Evolutionary conservation across 1,284 basidiomycete species (phyloP), one percentile per base, ranked within the genome.

Genomic region (Psilocybe mexicana): DNA sequence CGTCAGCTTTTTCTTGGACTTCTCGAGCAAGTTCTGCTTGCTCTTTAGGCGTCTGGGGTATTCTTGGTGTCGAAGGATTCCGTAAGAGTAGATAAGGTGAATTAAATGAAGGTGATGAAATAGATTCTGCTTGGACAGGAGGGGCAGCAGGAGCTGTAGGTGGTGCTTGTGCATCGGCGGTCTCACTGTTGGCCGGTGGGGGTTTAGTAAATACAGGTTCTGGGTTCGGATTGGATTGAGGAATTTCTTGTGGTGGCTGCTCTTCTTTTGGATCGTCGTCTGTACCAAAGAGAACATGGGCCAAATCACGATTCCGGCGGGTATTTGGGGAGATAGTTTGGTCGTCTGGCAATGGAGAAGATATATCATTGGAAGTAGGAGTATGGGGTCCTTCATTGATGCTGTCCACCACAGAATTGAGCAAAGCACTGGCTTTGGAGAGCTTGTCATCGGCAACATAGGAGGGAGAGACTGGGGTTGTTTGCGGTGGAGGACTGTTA

Each of bases 1-100:
- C 88, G 55, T 88, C 83, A 0, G 83, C 79, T 65, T 82, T 84
- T 62, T 86, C 81, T 64, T 86, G 87, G n/a, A 92, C 82, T 67
- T 90, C 86, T 53, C 75, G 76, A 10, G 80, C 79, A 30, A 91
- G 76, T 57, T 86, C 81, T 24, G 70, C 74, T 43, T 81, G 76
- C 54, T 85, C 76, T 51, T 79, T 67, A 2, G 72, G 66, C 24
- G 70, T 72, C 52, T 72, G 78, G 45, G 77, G 75, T 45, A 76
- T 73, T 60, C 72, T 71, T 6, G 74, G 70, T 11, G 70, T 69
- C 0, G 77, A 79, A 4, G 74, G 72, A 65, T 77, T 80, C 24
- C 72, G 73, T 10, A 69, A 67, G 52, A 72, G 63, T 51, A 67
- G 66, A 64, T 75, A 72, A 6, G 72, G 71, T 35, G 71, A 61